Evolutionary conservation across 352 stramenopile genomes (phyloP).

Genomic region (Phytopythium ostracodes): DNA sequence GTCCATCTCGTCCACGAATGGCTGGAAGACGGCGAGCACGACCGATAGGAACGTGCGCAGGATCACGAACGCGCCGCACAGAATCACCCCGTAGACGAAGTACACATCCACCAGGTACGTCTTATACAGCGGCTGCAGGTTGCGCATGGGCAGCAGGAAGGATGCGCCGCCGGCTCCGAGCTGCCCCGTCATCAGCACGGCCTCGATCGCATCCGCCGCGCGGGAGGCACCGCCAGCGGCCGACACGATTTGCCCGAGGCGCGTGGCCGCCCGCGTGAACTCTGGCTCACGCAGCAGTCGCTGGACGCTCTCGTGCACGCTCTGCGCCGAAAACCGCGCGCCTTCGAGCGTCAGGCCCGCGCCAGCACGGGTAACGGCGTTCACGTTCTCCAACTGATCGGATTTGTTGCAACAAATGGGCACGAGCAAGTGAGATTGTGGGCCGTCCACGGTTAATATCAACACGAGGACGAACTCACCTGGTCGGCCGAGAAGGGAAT

Average conservation of each 20-base stretch:
- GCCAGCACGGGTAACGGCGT: constrained; percentile 50
- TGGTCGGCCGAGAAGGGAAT: constrained; percentile 76
- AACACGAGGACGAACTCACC: constrained; percentile 15
- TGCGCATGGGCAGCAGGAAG: constrained; percentile 50
- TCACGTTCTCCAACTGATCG: constrained; percentile 52
- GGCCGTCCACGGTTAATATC: background rate
- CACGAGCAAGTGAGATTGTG: background rate
- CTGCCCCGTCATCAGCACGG: constrained; percentile 16
- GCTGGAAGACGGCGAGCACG: constrained; percentile 61
- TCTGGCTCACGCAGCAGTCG: constrained; percentile 32
- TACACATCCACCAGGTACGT: constrained; percentile 86
- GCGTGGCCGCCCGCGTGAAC: constrained; percentile 35
- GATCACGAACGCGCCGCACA: constrained; percentile 81
- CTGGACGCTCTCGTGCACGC: constrained; percentile 27
- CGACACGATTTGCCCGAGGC: constrained; percentile 55
- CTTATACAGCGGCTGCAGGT: constrained; percentile 73
- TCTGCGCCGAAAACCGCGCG: constrained; percentile 28
- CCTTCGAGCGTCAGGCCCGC: constrained; percentile 39
- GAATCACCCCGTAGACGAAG: constrained; percentile 75
- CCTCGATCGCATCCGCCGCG: constrained; percentile 52
- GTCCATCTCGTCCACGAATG: constrained; percentile 14
- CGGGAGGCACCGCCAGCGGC: constrained; percentile 47
- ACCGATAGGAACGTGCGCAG: constrained; percentile 74
- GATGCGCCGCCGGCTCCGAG: constrained; percentile 38
- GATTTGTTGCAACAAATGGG: background rate